These are phyloP conservation scores for Sisymbrium irio DNA, from an alignment of 345 rosid species.

Conservation along the genomic window DNA sequence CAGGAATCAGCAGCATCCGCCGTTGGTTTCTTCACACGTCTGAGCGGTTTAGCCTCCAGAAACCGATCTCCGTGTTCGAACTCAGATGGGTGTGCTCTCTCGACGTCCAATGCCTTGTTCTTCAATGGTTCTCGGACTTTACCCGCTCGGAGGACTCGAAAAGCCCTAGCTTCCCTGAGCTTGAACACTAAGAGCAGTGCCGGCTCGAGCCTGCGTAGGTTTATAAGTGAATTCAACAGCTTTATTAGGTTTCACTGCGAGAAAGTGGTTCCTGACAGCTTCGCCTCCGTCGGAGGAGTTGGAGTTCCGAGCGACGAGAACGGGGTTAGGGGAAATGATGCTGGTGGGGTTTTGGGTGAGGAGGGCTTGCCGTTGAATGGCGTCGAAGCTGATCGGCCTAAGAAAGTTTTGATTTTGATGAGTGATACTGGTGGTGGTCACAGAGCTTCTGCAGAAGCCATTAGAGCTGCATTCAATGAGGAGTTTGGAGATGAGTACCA, in stretches of 20 bases:
- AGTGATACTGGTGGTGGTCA: constrained; percentile 99
- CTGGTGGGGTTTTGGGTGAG: constrained; percentile 45
- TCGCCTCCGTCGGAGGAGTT: constrained; percentile 62
- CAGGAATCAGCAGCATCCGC: constrained; percentile 54
- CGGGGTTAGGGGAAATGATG: constrained; percentile 49
- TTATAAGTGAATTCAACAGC: constrained; percentile 65
- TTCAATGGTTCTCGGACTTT: constrained; percentile 41
- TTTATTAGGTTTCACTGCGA: constrained; percentile 65
- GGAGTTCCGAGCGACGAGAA: constrained; percentile 49
- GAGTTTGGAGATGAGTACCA: constrained; percentile 90
- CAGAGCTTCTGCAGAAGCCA: constrained; percentile 98
- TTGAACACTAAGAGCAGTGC: constrained; percentile 45
- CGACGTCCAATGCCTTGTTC: constrained; percentile 53
- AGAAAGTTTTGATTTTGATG: constrained; percentile 93
- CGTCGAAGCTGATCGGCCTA: constrained; percentile 50
- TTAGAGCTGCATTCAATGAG: constrained; percentile 76
- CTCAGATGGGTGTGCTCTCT: constrained; percentile 49
- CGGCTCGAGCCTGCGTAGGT: constrained; percentile 39
- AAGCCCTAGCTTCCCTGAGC: constrained; percentile 49
- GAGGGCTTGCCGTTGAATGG: constrained; percentile 62
- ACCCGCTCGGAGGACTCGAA: constrained; percentile 33
- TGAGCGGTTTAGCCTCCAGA: constrained; percentile 48
- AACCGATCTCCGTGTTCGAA: constrained; percentile 35
- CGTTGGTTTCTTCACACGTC: constrained; percentile 50
- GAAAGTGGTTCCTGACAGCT: constrained; percentile 75